These are phyloP conservation scores for Arabidopsis arenosa DNA, from an alignment of 345 rosid genomes.

Conservation along the genomic window DNA sequence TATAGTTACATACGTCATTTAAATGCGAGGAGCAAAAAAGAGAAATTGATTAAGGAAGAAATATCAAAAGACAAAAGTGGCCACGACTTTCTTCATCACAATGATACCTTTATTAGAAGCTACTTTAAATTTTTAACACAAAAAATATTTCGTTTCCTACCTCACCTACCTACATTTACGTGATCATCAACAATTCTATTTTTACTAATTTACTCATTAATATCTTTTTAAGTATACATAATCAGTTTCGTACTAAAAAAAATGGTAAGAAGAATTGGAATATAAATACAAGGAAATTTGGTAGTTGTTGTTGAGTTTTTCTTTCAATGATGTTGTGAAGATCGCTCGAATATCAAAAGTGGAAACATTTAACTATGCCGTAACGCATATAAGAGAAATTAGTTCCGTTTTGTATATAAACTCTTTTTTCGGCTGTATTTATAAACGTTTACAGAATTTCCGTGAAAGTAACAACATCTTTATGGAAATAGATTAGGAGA, in stretches of 20 bases:
- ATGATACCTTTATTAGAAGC: not conserved
- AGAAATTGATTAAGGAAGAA: slow-evolving; percentile 3
- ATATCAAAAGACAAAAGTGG: slow-evolving; percentile 19
- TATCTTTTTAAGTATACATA: not conserved
- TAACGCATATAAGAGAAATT: not conserved
- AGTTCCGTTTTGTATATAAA: not conserved
- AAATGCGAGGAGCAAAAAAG: not conserved
- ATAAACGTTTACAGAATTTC: not conserved
- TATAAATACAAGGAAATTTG: not conserved
- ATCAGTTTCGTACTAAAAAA: not conserved
- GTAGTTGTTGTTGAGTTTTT: not conserved
- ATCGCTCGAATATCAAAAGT: not conserved
- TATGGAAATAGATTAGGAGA: not conserved
- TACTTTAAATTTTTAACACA: not conserved
- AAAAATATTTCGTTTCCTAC: not conserved
- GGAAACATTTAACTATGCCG: not conserved
- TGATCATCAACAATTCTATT: slow-evolving; percentile 27
- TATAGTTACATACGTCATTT: not conserved
- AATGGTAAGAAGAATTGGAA: not conserved
- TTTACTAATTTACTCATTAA: slow-evolving; percentile 5
- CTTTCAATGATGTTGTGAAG: too few relatives aligned
- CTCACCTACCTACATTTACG: slow-evolving; percentile 21
- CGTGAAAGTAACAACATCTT: not conserved
- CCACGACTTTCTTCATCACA: not conserved
- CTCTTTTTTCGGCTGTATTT: slow-evolving; percentile 9